A percentile compares a stretch with the other conserved stretches of the same genome.
Conservation (phyloP, 2,329 filamentous ascomycete genomes). For the Drechslerella dactyloides region DNA sequence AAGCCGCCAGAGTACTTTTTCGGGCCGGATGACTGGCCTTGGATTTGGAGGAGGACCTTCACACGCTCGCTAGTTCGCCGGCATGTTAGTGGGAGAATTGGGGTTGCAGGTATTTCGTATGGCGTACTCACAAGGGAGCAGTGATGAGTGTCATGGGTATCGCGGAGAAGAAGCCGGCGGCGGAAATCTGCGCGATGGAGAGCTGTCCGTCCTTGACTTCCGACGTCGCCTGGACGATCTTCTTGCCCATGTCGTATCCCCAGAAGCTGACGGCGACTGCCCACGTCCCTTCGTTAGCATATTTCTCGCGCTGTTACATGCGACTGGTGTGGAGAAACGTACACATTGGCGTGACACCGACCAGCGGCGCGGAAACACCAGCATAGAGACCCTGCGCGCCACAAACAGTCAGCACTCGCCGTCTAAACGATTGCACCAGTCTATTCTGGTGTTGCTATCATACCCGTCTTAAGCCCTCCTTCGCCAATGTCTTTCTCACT, state of each 20-base stretch:
- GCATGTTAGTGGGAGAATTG: constrained; percentile 15
- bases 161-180: constrained; percentile 95
- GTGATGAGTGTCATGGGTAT: constrained; percentile 98
- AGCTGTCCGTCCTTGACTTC: constrained; percentile 71
- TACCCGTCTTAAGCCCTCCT: constrained; percentile 75
- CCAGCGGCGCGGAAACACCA: constrained; percentile 91
- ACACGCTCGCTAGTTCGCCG: constrained; percentile 75
- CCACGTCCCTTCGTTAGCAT: constrained; percentile 7
- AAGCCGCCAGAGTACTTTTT: constrained; percentile 87
- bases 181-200: constrained; percentile 83
- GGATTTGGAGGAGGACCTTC: constrained; percentile 97
- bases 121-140: constrained; percentile 72
- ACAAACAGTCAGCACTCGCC: constrained; percentile 16
- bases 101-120: not conserved
- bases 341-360: constrained; percentile 99
- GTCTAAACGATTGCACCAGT: not conserved
- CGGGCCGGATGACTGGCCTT: constrained; percentile 88
- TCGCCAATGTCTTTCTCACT: constrained; percentile 82
- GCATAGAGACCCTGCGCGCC: constrained; percentile 78
- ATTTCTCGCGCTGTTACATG: not conserved
- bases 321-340: constrained; percentile 60
- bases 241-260: constrained; percentile 96
- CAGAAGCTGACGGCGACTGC: constrained; percentile 74
- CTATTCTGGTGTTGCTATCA: too few species aligned
- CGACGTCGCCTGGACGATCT: constrained; percentile 74